Base-by-base conservation (phyloP, 495 filamentous ascomycete genomes). In the Penicillium atrosanguineum region DNA sequence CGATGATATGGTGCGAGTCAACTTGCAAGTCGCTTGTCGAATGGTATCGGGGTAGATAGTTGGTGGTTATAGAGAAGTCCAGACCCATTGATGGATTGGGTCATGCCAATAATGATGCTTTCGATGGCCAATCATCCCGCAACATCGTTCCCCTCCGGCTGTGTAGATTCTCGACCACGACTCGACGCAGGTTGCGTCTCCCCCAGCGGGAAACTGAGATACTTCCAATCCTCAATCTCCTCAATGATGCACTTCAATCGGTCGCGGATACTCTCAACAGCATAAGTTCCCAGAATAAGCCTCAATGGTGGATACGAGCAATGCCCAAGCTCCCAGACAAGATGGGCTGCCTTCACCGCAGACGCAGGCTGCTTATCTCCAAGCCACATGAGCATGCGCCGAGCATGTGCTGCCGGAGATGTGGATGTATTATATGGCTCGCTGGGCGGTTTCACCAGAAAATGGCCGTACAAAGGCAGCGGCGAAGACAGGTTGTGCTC, bases 311-410 rank as follows among this genome's bases (percentile, higher is more conserved):
- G 94, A 63, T 91, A 95, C 15, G 80, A 83, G 70, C 94, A 97
- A 72, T 97, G 94, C 0, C 86, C 94, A 37, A 97, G 74, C 77
- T 97, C 90, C 94, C 94, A 97, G 7, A 97, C 87, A 55, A 97
- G 74, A 77, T 97, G 89, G n/a, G 92, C 92, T 51, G 90, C 90
- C 70, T 94, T 94, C 44, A 96, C 87, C 9, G 90, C 91, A 60
- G 88, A 95, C 8, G 90, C 93, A 4, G 93, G 94, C 70, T 97
- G 91, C 51, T 88, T 83, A 52, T 96, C 90, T 18, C 87, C 88
- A 2, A 97, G 74, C 94, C 94, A 97, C 70, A 94, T 88, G n/a
- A 97, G 80, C 84, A 97, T 93, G 16, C 94, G 79, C 60, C 88
- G 88, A 11, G 93, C 91, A 71, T 98, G 94, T 21, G 90, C 80